Conservation (phyloP, 768 basidiomycete genomes). For the Rhodotorula diobovata region DNA sequence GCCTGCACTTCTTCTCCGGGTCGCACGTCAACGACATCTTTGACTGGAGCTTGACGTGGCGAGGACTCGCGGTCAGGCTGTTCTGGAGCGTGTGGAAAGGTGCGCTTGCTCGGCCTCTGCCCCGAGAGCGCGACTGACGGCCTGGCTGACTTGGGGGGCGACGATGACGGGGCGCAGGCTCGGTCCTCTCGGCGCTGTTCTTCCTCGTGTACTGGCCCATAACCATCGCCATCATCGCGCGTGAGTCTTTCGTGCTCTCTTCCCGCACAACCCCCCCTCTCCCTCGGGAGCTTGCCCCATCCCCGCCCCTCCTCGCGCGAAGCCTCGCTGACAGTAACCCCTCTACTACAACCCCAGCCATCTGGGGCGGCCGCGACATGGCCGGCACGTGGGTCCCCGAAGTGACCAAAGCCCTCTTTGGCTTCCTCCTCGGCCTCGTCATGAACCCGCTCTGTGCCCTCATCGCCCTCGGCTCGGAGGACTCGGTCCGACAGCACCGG, state of each 20-base stretch:
- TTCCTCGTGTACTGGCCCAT: constrained; percentile 41
- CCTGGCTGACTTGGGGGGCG: too few relatives aligned
- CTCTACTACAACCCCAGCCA: too few relatives aligned
- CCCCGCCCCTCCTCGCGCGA: too few relatives aligned
- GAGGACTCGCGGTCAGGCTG: constrained; percentile 9
- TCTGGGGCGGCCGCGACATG: constrained; percentile 38
- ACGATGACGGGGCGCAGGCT: too few relatives aligned
- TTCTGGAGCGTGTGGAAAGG: constrained; percentile 36
- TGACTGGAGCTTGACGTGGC: constrained; percentile 9
- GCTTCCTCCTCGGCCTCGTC: constrained; percentile 31
- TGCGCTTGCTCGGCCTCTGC: neutral
- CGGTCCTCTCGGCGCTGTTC: constrained; percentile 34
- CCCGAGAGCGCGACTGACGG: too few relatives aligned
- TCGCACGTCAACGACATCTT: constrained; percentile 37
- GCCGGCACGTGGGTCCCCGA: constrained; percentile 31
- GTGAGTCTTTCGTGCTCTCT: constrained; percentile 9
- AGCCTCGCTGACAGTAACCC: too few relatives aligned
- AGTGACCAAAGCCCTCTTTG: constrained; percentile 38
- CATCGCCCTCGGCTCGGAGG: constrained; percentile 37
- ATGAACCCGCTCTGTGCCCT: constrained; percentile 31
- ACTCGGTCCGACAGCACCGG: constrained; percentile 25
- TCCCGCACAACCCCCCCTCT: neutral
- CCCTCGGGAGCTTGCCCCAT: too few relatives aligned
- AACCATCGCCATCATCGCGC: constrained; percentile 40
- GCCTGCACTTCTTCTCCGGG: constrained; percentile 37